Conservation (phyloP, 2,329 filamentous ascomycete species). For the Paracamarosporium sp. region DNA sequence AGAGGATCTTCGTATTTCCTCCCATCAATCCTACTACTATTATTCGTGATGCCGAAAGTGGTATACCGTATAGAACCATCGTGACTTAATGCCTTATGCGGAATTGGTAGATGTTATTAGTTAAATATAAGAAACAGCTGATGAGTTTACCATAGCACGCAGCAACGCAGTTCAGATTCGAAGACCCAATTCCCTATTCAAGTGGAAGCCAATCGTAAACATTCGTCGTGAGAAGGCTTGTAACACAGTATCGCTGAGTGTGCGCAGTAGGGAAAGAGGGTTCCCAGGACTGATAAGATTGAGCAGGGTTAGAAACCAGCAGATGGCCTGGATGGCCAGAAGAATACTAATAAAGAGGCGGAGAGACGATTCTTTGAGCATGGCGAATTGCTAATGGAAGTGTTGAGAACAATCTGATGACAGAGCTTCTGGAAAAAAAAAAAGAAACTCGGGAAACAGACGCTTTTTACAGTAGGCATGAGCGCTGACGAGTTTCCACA, state of each 20-base stretch:
- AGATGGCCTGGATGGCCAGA: slow-evolving; percentile 36
- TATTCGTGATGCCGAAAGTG: no score
- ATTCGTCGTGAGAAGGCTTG: slow-evolving; percentile 25
- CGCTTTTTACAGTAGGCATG: neutral
- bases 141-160: neutral
- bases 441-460: no score
- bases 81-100: no score
- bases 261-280: slow-evolving; percentile 28
- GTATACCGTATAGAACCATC: no score
- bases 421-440: no score
- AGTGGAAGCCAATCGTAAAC: slow-evolving; percentile 18
- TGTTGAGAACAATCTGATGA: neutral
- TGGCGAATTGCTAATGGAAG: slow-evolving; percentile 9
- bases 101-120: neutral
- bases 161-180: slow-evolving; percentile 1
- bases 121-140: neutral
- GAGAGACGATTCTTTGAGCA: slow-evolving; percentile 36
- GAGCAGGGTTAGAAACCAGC: slow-evolving; percentile 39
- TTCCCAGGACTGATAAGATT: slow-evolving; percentile 39
- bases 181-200: slow-evolving; percentile 24
- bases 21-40: no score
- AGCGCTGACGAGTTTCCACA: neutral
- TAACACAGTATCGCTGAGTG: slow-evolving; percentile 22
- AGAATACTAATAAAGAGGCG: slow-evolving; percentile 38
- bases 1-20: no score